phyloP scores from a whole-genome alignment of 2,329 filamentous ascomycete genomes.

The Metarhizium album region DNA sequence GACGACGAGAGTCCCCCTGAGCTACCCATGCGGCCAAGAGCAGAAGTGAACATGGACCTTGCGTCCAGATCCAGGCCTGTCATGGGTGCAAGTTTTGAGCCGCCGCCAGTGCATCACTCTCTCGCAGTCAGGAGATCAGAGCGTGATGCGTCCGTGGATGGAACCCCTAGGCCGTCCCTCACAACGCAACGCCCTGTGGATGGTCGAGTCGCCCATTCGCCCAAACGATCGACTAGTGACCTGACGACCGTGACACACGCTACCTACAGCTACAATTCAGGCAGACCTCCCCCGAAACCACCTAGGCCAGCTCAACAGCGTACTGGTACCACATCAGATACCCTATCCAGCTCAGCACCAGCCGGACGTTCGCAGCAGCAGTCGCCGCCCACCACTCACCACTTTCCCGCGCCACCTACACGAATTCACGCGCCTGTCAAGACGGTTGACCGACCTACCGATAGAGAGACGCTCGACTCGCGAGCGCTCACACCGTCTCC shows the following conservation, averaged over 20 bases:
- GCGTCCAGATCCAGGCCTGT: constrained; percentile 13
- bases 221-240: constrained; percentile 27
- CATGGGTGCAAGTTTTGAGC: constrained; percentile 29
- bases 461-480: constrained; percentile 10
- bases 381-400: constrained; percentile 13
- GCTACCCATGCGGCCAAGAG: constrained; percentile 40
- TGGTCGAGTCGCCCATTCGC: constrained; percentile 36
- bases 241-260: constrained; percentile 7
- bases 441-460: constrained; percentile 25
- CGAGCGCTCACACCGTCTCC: background rate
- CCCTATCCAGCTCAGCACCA: constrained; percentile 13
- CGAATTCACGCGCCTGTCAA: constrained; percentile 21
- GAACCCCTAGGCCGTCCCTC: constrained; percentile 23
- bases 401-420: constrained; percentile 19
- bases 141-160: constrained; percentile 32
- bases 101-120: constrained; percentile 42
- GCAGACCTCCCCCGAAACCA: constrained; percentile 30
- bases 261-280: background rate
- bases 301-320: constrained; percentile 27
- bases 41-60: constrained; percentile 18
- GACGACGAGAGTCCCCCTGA: constrained; percentile 39
- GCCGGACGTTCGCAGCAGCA: constrained; percentile 17
- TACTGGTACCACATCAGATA: constrained; percentile 10
- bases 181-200: constrained; percentile 33
- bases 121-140: constrained; percentile 33